Evolutionary conservation across 2,329 filamentous ascomycete species (phyloP), one percentile per base, ranked within the genome.

Genomic region (Xylaria arbuscula): DNA sequence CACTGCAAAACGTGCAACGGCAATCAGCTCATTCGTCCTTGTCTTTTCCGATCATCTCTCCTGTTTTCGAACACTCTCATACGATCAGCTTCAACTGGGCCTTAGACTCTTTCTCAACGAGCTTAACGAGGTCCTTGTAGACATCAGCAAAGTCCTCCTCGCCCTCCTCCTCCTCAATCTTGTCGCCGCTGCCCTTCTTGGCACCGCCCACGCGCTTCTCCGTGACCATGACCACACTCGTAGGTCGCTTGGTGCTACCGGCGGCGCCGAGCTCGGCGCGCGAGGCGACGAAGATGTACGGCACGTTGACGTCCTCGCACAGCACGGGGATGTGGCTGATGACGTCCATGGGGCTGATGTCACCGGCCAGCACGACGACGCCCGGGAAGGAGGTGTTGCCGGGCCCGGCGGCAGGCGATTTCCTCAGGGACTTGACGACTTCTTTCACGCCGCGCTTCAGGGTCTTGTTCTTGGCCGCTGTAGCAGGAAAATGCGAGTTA

Each of bases 401-500:
- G 69, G 89, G 87, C n/a, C 89, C 88, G 66, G 90, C 88, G 75
- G 89, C 82, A 66, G 92, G 87, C 15, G 93, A 95, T 85, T 98
- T 98, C 85, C 96, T 94, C 76, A 99, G 92, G 40, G 94, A 92
- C 86, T 99, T 99, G 84, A 98, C 94, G 79, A 97, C 95, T 85
- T 99, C 96, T 84, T 99, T 99, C 74, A 99, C 96, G 79, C 96
- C 96, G 79, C 96, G 94, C 86, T 97, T 97, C 79, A 99, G 92
- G 68, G 93, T 92, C 84, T 97, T 97, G 84, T 93, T 90, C 84
- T 97, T 97, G 76, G 96, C 94, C 75, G 95, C 96, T 98, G 81
- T 67, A 7, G 54, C 11, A 38, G 32, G 11, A 54, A 36, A 28
- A 62, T 68, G 47, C 67, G 67, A 55, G 62, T 76, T 68, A 75